phyloP scores from a whole-genome alignment of 2,329 filamentous ascomycete genomes.

The Fusarium nanum region DNA sequence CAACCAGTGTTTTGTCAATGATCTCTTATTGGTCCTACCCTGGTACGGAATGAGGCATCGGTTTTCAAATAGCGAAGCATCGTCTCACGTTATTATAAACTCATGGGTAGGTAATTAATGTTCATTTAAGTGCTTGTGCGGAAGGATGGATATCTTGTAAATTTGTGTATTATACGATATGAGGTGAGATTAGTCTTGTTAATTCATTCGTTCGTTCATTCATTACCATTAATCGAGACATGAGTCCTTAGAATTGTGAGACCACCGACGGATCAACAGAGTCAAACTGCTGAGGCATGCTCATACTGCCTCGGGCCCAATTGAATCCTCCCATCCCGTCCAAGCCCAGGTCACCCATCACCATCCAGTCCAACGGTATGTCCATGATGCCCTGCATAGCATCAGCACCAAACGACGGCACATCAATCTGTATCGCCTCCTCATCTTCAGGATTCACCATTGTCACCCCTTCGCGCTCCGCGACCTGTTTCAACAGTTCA shows the following conservation, averaged over 20 bases:
- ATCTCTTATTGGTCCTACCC: not conserved
- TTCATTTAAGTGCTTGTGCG: not conserved
- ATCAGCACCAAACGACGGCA: constrained; percentile 16
- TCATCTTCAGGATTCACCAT: constrained; percentile 21
- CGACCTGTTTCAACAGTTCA: constrained; percentile 51
- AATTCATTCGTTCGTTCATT: not conserved
- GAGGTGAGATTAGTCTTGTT: constrained; percentile 14
- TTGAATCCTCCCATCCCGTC: constrained; percentile 38
- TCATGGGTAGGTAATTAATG: too few species aligned
- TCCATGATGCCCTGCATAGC: constrained; percentile 43
- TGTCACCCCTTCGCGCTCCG: constrained; percentile 42
- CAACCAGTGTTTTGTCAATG: not conserved
- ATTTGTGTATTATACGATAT: not conserved
- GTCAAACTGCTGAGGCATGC: constrained; percentile 28
- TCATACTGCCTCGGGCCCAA: constrained; percentile 25
- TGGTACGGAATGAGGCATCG: not conserved
- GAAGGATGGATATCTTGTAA: not conserved
- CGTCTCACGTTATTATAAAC: not conserved
- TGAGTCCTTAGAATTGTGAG: constrained; percentile 20
- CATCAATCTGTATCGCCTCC: constrained; percentile 2
- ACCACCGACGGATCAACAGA: constrained; percentile 34
- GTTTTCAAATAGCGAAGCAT: not conserved
- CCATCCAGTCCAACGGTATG: constrained; percentile 45
- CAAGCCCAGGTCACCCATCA: constrained; percentile 37
- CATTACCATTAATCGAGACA: not conserved